Base-by-base conservation (phyloP, 345 rosid species). In the Dipteronia sinensis region DNA sequence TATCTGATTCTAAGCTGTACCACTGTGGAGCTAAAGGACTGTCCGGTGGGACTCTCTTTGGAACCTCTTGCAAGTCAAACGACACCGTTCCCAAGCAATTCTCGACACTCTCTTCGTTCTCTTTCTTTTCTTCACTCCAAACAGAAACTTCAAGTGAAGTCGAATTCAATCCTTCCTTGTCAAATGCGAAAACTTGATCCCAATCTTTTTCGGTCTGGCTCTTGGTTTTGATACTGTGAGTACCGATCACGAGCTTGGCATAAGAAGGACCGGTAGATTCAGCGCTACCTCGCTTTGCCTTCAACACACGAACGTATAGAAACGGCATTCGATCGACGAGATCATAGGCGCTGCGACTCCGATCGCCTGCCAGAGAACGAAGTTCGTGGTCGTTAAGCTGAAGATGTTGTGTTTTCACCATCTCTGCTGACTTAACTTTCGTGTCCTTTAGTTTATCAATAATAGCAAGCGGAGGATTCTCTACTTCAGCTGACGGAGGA, bases 21-120 rank as follows among this genome's bases (percentile, higher is more conserved):
- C 98, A 95, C 65, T 93, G 97, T 9, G 98, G 98, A 80, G 98
- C 98, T 44, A 95, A 82, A 7, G 98, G 94, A 75, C 97, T 93
- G 76, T 95, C 98, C 1, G 94, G 98, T 1, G 97, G 98, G 10
- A 92, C 92, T 70, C 98, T 74, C 77, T 89, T 93, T 0, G 98
- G 98, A 73, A 93, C 91, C 73, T 95, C 98, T 58, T 89, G 95
- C 76, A 93, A 82, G 78, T 95, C 98, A 86, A 93, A 95, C 70
- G 97, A 88, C 74, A 95, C 97, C 81, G 95, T 90, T 20, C 98
- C 98, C 10, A 90, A 27, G 46, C 91, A 90, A 63, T 65, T 87
- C 88, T 93, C 95, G 0, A 74, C 78, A 2, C 65, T 56, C 31
- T 87, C 86, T 27, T 91, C 91, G 1, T 85, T 83, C 67, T 91